Evolutionary conservation across 2,329 filamentous ascomycete genomes (phyloP), one percentile per base, ranked within the genome.

Genomic region (Hymenoscyphus albidus): DNA sequence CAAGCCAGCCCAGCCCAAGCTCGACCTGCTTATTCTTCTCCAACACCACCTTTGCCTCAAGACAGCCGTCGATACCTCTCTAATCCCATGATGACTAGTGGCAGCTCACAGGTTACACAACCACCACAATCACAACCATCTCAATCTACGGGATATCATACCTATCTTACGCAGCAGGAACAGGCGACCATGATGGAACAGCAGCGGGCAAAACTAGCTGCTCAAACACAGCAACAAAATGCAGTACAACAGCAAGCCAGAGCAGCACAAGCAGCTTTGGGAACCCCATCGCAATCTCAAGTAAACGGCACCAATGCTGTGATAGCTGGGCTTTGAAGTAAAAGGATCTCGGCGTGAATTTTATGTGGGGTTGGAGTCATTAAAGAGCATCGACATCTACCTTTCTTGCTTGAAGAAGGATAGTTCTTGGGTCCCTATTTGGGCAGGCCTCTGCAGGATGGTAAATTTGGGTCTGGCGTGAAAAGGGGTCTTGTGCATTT

Each of bases 141-240:
- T 32, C 63, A 64, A 16, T 57, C 65, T n/a, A 68, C 65, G 27
- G 66, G 65, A 58, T 71, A 70, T 55, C 68, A 69, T 65, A 72
- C 69, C 12, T 71, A 73, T 62, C 71, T 77, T 70, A 76, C 72
- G 18, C 65, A 68, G 18, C 72, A 72, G 62, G 69, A 77, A 62
- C 76, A 78, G 58, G 69, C 72, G 31, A 70, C 66, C 54, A 74
- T 78, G 68, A 72, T 77, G 68, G 76, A 77, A 40, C 71, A 74
- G 35, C 75, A 77, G 63, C 70, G 74, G 38, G 75, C 73, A 58
- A 74, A 76, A 58, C 61, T 77, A n/a, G 74, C 74, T 18, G 70
- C 72, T 60, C 76, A 77, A 59, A 74, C 74, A 64, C 63, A 61
- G 39, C 44, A 60, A 14, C 63, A 68, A 14, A 35, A 35, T 35